These are phyloP conservation scores for Diaporthe sp. DNA, from an alignment of 2,329 filamentous ascomycete genomes.

Conservation along the genomic window DNA sequence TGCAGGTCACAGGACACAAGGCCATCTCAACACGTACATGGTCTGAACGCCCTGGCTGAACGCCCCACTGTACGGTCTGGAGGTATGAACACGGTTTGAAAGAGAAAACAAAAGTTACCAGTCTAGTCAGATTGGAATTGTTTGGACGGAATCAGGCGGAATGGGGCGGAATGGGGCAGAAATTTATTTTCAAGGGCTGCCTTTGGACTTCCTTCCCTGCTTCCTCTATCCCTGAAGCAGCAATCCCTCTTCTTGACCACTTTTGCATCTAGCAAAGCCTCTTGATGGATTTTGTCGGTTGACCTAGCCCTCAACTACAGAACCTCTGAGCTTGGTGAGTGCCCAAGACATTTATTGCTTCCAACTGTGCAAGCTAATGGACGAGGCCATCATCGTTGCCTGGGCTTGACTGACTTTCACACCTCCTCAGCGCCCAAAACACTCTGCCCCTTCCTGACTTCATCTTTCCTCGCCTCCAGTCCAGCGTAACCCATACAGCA, in stretches of 20 bases:
- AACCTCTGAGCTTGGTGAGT: not conserved
- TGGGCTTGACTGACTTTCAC: not conserved
- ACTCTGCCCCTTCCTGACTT: not conserved
- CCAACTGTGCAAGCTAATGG: not conserved
- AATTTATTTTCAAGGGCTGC: not conserved
- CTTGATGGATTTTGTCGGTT: not conserved
- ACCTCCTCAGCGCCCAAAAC: not conserved
- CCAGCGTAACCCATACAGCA: not conserved
- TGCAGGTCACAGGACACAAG: not conserved
- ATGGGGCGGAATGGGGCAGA: not conserved
- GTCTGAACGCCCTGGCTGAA: not conserved
- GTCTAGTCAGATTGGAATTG: not conserved
- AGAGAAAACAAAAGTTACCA: not conserved
- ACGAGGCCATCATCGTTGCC: not conserved
- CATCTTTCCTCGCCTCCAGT: not conserved
- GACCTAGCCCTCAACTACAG: not conserved
- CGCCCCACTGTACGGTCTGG: not conserved
- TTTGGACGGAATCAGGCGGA: not conserved
- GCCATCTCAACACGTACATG: not conserved
- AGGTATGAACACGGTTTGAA: not conserved
- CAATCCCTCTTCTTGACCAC: not conserved
- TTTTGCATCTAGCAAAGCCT: not conserved
- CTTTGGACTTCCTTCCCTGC: not conserved
- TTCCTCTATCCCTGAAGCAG: too few relatives aligned
- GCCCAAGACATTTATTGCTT: not conserved